Conservation (phyloP, 176 grass and related monocot species). For the Thalia dealbata region DNA sequence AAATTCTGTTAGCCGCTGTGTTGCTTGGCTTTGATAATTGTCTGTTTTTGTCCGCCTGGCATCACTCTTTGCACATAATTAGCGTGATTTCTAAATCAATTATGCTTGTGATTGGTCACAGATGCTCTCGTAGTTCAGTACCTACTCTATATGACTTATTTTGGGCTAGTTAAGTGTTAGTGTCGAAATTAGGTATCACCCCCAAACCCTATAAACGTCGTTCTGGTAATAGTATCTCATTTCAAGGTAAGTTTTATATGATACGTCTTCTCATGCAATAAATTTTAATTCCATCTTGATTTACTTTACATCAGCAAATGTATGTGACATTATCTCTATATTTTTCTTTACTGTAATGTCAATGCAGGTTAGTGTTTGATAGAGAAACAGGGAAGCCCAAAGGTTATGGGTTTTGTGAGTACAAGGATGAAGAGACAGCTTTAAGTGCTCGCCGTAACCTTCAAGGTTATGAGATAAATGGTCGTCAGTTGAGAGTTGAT, state of each 20-base stretch:
- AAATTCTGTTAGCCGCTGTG: background rate
- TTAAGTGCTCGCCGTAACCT: constrained; percentile 94
- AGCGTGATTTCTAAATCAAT: background rate
- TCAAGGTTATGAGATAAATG: constrained; percentile 96
- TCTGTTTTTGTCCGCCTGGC: background rate
- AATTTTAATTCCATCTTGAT: no score
- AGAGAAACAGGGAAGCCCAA: constrained; percentile 95
- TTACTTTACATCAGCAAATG: background rate
- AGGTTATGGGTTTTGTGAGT: constrained; percentile 98
- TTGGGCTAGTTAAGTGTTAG: background rate
- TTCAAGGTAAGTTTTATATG: background rate
- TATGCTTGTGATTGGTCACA: background rate
- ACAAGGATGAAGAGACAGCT: constrained; percentile 99
- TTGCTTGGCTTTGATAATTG: background rate
- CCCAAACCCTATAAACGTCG: background rate
- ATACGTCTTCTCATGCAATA: no score
- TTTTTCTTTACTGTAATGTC: background rate
- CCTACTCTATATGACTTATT: background rate
- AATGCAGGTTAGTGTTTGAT: constrained; percentile 77
- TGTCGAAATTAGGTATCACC: background rate
- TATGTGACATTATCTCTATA: no score
- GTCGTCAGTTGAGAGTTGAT: constrained; percentile 92
- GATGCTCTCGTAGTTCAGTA: background rate
- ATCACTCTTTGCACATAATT: background rate
- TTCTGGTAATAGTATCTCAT: background rate